Base-by-base conservation (phyloP, 2,329 filamentous ascomycete species). In the Alternaria rosae region DNA sequence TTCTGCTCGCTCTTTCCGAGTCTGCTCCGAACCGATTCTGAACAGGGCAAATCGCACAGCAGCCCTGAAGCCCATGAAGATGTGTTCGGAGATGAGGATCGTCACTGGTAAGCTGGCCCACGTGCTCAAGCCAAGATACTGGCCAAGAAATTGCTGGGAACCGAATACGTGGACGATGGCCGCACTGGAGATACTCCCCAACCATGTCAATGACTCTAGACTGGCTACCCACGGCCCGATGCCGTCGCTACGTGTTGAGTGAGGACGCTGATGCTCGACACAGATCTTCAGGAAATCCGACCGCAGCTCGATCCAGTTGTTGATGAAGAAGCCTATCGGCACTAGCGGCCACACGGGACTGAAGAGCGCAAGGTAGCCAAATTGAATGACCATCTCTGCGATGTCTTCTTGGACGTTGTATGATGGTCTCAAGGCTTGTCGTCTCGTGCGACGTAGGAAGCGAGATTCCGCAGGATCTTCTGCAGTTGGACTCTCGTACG, bases 401-500 rank as follows among this genome's bases (percentile, higher is more conserved):
- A 76, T 69, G 44, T 78, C 75, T 17, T 78, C 76, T 23, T 77
- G 75, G 1, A 78, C 76, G n/a, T 78, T 74, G 61, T 78, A 78
- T 17, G 60, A 53, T 13, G 71, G 65, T 5, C 75, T 65, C 7
- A 70, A 32, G 4, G 75, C 74, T 59, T 78, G 72, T 23, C 66
- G 73, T 28, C 76, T 70, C 3, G 73, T 72, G 26, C 72, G 68
- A 8, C 68, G 64, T 30, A 78, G 70, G 17, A 78, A 75, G 0
- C 67, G 65, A n/a, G 64, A 67, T 57, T 78, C 76, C 6, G 62
- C 65, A 8, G 75, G 75, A 28, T 76, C 70, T 47, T 78, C 76
- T 1, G 59, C 54, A 56, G n/a, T 59, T 26, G 41, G 51, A 42
- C 32, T 41, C 4, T 28, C 50, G 38, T 54, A 25, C 1, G 47